Base-by-base conservation (phyloP, 1,284 basidiomycete genomes). In the Thecaphora thlaspeos region DNA sequence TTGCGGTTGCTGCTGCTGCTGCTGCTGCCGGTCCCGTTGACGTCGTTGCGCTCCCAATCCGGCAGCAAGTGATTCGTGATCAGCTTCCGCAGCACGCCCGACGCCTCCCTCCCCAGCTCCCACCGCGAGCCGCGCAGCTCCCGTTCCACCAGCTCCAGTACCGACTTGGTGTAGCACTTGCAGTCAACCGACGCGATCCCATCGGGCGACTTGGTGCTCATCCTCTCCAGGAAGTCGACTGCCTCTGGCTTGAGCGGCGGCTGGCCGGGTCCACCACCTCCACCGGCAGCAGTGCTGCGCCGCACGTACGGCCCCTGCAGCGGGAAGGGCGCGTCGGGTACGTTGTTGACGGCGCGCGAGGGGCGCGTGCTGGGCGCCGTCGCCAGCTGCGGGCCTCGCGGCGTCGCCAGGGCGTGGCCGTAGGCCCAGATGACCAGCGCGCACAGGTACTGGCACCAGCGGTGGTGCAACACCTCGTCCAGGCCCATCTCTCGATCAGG, bases 391-490 rank as follows among this genome's bases (percentile, higher is more conserved):
- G 36, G 46, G 5, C 22, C 32, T 21, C 61, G 56, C 7, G 61
- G 64, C 12, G 28, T 51, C n/a, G 64, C 49, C 17, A 68, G 41
- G 2, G 67, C 67, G 30, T 70, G 63, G 15, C 63, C 62, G 21
- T 70, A 70, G 0, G 62, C 67, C 67, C 67, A 70, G 24, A 67
- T 59, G 44, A 67, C 56, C 12, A 70, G 56, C 22, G 67, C 60
- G 32, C 67, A 70, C 0, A 64, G 36, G 32, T 70, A 70, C 42
- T 70, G 67, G 32, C 58, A 55, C 65, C 61, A 68, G 26, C 57
- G 61, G 45, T 70, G 65, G 47, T 65, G 68, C 38, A 68, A 39
- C 9, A 68, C 52, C 24, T 68, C 66, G 32, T 71, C 68, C 3
- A 68, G 44, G 10, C 63, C 63, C 9, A 43, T 53, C 22, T 54